A percentile compares a stretch with the other conserved stretches of the same genome.
Conservation (phyloP, 805 yeast genomes). For the Pichia phayaonensis region DNA sequence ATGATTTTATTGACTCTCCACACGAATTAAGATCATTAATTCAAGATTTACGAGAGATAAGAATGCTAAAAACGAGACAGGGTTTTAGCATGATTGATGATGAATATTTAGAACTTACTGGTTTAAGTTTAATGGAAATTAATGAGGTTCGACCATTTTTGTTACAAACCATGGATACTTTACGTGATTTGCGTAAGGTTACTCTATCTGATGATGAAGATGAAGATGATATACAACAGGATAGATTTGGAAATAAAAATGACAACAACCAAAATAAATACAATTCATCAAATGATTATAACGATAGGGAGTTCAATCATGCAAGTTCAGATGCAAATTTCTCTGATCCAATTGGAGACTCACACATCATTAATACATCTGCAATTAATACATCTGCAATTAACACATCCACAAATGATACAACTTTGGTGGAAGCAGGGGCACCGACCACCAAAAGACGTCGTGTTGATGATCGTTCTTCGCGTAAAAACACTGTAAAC, state of each 20-base stretch:
- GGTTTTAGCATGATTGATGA: conserved; percentile 78
- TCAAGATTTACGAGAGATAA: conserved; percentile 78
- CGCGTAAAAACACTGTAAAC: not conserved
- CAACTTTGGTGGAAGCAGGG: not conserved
- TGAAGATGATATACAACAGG: not conserved
- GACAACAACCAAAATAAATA: not conserved
- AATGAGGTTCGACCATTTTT: conserved; percentile 84
- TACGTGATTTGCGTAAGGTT: conserved; percentile 47
- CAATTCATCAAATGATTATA: not conserved
- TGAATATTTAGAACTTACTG: conserved; percentile 73
- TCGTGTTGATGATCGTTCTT: not conserved
- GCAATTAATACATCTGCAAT: not conserved
- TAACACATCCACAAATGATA: not conserved
- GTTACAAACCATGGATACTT: conserved; percentile 68
- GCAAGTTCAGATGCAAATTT: not conserved
- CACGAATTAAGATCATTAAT: conserved; percentile 62
- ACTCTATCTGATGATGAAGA: conserved; percentile 11
- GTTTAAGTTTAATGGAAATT: conserved; percentile 75
- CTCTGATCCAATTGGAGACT: not conserved
- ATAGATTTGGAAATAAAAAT: not conserved
- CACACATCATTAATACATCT: not conserved
- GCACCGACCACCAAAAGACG: not conserved
- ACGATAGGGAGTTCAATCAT: not conserved
- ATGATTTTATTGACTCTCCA: conserved; percentile 69
- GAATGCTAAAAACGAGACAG: conserved; percentile 71